These are phyloP conservation scores for Aspergillus viridinutans DNA, from an alignment of 2,329 filamentous ascomycete genomes.

Conservation along the genomic window DNA sequence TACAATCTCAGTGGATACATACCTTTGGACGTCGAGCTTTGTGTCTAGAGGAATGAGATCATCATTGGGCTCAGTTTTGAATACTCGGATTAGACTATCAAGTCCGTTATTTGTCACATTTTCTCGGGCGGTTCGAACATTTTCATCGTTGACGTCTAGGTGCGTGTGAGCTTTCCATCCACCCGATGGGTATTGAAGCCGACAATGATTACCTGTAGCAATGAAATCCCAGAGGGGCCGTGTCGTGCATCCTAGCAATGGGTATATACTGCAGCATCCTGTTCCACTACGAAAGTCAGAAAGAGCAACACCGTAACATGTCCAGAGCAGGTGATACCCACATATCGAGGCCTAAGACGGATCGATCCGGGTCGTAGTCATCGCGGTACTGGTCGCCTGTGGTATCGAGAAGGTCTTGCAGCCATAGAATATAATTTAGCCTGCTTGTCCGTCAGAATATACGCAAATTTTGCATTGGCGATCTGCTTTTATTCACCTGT, in stretches of 20 bases:
- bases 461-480: background rate
- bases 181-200: background rate
- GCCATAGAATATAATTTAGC: slow-evolving; percentile 87
- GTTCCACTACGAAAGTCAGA: slow-evolving; percentile 57
- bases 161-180: background rate
- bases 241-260: slow-evolving; percentile 69
- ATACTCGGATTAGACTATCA: slow-evolving; percentile 58
- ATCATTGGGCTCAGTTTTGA: slow-evolving; percentile 51
- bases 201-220: slow-evolving; percentile 53
- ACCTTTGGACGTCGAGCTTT: slow-evolving; percentile 23
- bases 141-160: slow-evolving; percentile 69
- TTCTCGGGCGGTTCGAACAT: slow-evolving; percentile 58
- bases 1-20: slow-evolving; percentile 1
- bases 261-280: slow-evolving; percentile 87
- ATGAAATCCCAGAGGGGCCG: slow-evolving; percentile 68
- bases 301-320: background rate
- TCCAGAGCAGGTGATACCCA: slow-evolving; percentile 22
- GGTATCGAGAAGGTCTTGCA: slow-evolving; percentile 75
- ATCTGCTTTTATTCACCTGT: slow-evolving; percentile 32
- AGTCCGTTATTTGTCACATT: slow-evolving; percentile 68
- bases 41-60: slow-evolving; percentile 62
- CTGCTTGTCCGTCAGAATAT: slow-evolving; percentile 44
- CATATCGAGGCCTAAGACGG: slow-evolving; percentile 72
- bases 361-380: slow-evolving; percentile 52
- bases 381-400: slow-evolving; percentile 48